Percentiles rank a stretch among this genome's conserved stretches.
Evolutionary conservation across 1,139 yeast genomes (phyloP).

Genomic region (Candida sp.): DNA sequence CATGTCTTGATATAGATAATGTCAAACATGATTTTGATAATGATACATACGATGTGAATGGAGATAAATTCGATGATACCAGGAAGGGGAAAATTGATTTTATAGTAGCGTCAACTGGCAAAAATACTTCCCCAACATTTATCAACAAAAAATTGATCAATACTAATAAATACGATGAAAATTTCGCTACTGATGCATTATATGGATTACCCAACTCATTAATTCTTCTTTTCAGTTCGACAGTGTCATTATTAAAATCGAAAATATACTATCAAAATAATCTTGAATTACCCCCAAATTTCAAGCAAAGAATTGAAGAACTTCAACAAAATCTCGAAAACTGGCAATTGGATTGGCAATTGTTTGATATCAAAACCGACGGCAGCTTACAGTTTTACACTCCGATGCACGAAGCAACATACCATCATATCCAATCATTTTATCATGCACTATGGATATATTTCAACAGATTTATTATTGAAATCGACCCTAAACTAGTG

Average conservation of each 20-base stretch:
- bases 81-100: conserved; percentile 44
- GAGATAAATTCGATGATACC: conserved; percentile 23
- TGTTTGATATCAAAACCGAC: conserved; percentile 22
- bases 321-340: conserved; percentile 50
- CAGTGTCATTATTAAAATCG: conserved; percentile 61
- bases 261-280: conserved; percentile 47
- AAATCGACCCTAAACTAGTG: conserved; percentile 46
- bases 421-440: conserved; percentile 79
- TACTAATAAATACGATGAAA: conserved; percentile 46
- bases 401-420: conserved; percentile 69
- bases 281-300: conserved; percentile 36
- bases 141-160: conserved; percentile 42
- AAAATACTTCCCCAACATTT: conserved; percentile 37
- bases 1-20: conserved; percentile 49
- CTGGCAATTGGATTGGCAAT: conserved; percentile 71
- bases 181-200: conserved; percentile 74
- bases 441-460: conserved; percentile 72
- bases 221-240: conserved; percentile 66
- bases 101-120: conserved; percentile 31
- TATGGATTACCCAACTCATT: conserved; percentile 85
- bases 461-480: conserved; percentile 64
- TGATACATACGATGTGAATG: conserved; percentile 32
- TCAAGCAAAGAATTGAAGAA: conserved; percentile 40
- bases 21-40: conserved; percentile 34
- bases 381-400: conserved; percentile 38